These are phyloP conservation scores for Bretschneidera sinensis DNA, from an alignment of 345 rosid genomes.

Conservation along the genomic window DNA sequence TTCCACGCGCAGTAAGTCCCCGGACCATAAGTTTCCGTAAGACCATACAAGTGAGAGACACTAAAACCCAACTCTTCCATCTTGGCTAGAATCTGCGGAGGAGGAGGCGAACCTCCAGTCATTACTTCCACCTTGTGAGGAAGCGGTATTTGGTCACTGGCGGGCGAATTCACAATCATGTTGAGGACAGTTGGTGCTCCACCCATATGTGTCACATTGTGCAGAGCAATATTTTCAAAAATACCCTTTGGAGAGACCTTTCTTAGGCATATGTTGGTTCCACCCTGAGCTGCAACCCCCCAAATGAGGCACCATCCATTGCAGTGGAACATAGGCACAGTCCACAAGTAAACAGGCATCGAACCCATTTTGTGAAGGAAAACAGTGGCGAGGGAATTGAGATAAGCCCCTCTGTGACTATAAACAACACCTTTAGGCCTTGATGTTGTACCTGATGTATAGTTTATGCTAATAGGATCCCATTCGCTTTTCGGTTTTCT, in stretches of 20 bases:
- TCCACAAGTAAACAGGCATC: conserved; percentile 72
- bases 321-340: conserved; percentile 93
- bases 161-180: conserved; percentile 63
- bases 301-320: conserved; percentile 87
- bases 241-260: conserved; percentile 52
- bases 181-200: conserved; percentile 80
- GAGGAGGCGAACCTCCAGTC: conserved; percentile 75
- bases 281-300: conserved; percentile 90
- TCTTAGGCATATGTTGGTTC: conserved; percentile 66
- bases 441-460: conserved; percentile 87
- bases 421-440: conserved; percentile 85
- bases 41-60: conserved; percentile 69
- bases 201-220: conserved; percentile 76
- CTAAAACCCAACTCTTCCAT: conserved; percentile 67
- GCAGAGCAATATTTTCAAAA: conserved; percentile 45
- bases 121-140: conserved; percentile 46
- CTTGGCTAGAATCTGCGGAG: conserved; percentile 42
- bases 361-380: conserved; percentile 47
- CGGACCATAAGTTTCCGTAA: conserved; percentile 77
- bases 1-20: conserved; percentile 61
- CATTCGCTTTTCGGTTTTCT: conserved; percentile 51
- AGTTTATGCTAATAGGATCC: conserved; percentile 81
- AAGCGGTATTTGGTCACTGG: conserved; percentile 31
- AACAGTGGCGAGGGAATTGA: conserved; percentile 58
- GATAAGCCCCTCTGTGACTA: conserved; percentile 84